These are phyloP conservation scores for Cucurbita maxima DNA, from an alignment of 306 rosid genomes.

Conservation along the genomic window DNA sequence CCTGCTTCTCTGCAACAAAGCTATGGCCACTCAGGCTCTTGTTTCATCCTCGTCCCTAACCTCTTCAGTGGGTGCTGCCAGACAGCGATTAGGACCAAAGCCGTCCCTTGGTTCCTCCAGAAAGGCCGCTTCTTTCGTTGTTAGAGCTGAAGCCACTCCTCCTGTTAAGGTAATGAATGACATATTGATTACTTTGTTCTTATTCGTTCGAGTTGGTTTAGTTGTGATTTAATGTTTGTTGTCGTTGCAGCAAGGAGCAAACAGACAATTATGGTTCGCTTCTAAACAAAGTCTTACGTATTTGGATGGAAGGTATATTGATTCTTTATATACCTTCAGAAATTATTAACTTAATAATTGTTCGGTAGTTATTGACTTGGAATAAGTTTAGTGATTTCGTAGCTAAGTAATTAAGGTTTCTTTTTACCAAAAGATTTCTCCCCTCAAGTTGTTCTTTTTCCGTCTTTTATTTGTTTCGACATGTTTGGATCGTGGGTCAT, in stretches of 20 bases:
- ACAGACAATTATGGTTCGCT: constrained; percentile 88
- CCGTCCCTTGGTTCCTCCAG: constrained; percentile 27
- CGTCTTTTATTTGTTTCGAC: too few species aligned
- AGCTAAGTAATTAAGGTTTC: too few species aligned
- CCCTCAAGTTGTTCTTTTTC: too few species aligned
- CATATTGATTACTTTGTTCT: too few species aligned
- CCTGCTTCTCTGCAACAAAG: background rate
- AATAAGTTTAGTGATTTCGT: too few species aligned
- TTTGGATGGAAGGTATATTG: constrained; percentile 96
- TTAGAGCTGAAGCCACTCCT: constrained; percentile 60
- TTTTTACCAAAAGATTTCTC: too few species aligned
- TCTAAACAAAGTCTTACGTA: constrained; percentile 92
- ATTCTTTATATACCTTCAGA: too few species aligned
- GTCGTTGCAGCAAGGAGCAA: constrained; percentile 68
- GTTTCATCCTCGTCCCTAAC: constrained; percentile 77
- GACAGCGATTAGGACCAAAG: constrained; percentile 42
- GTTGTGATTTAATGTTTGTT: background rate
- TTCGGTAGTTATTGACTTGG: too few species aligned
- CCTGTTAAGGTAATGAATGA: constrained; percentile 56
- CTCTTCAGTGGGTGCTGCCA: constrained; percentile 50
- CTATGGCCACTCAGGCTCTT: constrained; percentile 77
- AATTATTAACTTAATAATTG: too few species aligned
- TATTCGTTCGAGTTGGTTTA: too few species aligned
- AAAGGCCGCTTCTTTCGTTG: constrained; percentile 50
- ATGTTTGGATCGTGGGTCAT: too few species aligned